A percentile compares a stretch with the other conserved stretches of the same genome.
Evolutionary conservation across 345 rosid species (phyloP).

Genomic region (Abelmoschus esculentus): DNA sequence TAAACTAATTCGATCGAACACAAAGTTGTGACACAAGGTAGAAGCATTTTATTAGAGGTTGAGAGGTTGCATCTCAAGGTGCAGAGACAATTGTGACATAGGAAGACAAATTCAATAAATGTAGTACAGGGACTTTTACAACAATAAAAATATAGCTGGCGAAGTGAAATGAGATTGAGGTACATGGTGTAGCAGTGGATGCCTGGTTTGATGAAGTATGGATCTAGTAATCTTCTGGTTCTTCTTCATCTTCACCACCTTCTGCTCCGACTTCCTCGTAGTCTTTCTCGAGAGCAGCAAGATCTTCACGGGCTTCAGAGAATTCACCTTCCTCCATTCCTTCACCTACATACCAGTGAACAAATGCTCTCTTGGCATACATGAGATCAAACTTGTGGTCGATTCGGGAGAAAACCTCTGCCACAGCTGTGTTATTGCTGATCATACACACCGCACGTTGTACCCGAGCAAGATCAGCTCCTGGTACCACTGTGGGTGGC

Average conservation of each 20-base stretch:
- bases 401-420: conserved; percentile 66
- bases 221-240: conserved; percentile 42
- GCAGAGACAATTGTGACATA: conserved; percentile 15
- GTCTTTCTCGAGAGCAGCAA: conserved; percentile 81
- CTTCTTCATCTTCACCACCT: conserved; percentile 48
- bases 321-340: conserved; percentile 94
- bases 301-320: conserved; percentile 86
- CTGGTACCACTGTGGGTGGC: conserved; percentile 75
- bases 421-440: conserved; percentile 83
- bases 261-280: conserved; percentile 84
- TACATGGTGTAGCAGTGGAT: not conserved
- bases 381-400: conserved; percentile 80
- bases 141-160: not conserved
- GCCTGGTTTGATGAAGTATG: not conserved
- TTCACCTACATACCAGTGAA: conserved; percentile 89
- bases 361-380: conserved; percentile 79
- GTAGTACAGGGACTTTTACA: conserved; percentile 9
- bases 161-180: conserved; percentile 5
- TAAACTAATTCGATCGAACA: too few relatives aligned
- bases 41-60: conserved; percentile 2
- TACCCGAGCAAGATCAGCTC: conserved; percentile 68
- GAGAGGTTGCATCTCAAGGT: not conserved
- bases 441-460: conserved; percentile 88
- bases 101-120: not conserved
- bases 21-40: not conserved